phyloP scores from a whole-genome alignment of 306 rosid species.

The Acmispon strigosus region DNA sequence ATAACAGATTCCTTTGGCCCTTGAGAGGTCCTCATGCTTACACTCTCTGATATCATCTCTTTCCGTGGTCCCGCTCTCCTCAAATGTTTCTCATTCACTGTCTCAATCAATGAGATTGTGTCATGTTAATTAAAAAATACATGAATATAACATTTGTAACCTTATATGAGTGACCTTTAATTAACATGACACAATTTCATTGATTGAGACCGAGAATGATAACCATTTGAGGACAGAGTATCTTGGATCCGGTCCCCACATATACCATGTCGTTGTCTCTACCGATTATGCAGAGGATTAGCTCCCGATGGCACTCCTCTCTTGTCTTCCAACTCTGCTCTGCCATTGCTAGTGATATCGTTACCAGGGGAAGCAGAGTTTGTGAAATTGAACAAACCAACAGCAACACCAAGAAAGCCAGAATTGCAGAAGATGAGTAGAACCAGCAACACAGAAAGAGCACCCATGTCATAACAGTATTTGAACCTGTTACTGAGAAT shows the following conservation, averaged over 20 bases:
- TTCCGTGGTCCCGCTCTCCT: neutral
- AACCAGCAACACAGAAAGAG: slow-evolving; percentile 30
- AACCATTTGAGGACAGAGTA: no score
- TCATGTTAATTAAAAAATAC: no score
- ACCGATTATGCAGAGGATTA: slow-evolving; percentile 64
- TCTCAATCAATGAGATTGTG: no score
- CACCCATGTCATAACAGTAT: slow-evolving; percentile 28
- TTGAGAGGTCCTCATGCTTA: neutral
- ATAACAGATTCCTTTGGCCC: slow-evolving; percentile 32
- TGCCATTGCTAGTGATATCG: no score
- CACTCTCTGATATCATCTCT: neutral
- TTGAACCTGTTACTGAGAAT: neutral
- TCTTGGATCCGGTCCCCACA: no score
- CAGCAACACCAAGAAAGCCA: slow-evolving; percentile 31
- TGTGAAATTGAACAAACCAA: slow-evolving; percentile 25
- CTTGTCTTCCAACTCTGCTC: slow-evolving; percentile 35
- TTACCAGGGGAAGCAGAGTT: neutral
- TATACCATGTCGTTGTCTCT: slow-evolving; percentile 3
- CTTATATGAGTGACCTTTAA: no score
- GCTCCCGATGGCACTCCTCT: slow-evolving; percentile 57
- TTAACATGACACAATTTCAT: no score
- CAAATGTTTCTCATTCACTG: no score
- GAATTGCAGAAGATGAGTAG: slow-evolving; percentile 35
- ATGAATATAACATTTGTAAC: no score
- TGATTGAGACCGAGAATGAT: no score